These are phyloP conservation scores for Solanum hybrid DNA, from an alignment of 305 asterid species.

Conservation along the genomic window DNA sequence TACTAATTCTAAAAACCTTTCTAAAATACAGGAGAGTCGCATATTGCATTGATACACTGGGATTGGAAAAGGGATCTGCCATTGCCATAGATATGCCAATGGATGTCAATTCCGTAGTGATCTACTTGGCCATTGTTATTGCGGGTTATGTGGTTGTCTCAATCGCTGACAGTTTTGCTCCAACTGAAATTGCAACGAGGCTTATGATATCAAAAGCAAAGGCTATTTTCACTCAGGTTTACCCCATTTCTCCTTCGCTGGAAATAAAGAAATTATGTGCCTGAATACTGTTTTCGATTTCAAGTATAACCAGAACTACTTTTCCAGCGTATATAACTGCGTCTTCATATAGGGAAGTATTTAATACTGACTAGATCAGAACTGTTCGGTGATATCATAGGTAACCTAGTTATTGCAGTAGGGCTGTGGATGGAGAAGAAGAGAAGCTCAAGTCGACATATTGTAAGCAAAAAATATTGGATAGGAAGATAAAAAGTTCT, in stretches of 20 bases:
- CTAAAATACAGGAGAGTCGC: conserved; percentile 55
- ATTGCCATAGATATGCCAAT: conserved; percentile 96
- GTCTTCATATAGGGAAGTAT: background rate
- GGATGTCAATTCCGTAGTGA: conserved; percentile 82
- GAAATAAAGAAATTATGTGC: background rate
- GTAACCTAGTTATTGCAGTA: background rate
- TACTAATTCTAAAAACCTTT: background rate
- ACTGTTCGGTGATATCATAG: background rate
- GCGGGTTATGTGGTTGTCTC: conserved; percentile 92
- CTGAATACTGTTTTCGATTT: background rate
- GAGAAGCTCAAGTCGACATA: background rate
- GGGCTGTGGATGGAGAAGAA: background rate
- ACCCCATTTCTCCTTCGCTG: conserved; percentile 6
- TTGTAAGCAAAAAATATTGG: background rate
- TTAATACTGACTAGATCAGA: background rate
- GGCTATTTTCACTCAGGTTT: conserved; percentile 91
- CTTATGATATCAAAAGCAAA: conserved; percentile 71
- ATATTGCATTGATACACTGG: conserved; percentile 68
- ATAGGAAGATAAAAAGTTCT: background rate
- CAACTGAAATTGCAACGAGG: conserved; percentile 73
- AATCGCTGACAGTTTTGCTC: conserved; percentile 96
- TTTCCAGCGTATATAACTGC: background rate
- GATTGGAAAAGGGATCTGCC: conserved; percentile 80
- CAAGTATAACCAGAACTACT: background rate
- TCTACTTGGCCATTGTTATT: conserved; percentile 85